Evolutionary conservation across 768 basidiomycete species (phyloP).

Genomic region (Melanogaster broomeanus): DNA sequence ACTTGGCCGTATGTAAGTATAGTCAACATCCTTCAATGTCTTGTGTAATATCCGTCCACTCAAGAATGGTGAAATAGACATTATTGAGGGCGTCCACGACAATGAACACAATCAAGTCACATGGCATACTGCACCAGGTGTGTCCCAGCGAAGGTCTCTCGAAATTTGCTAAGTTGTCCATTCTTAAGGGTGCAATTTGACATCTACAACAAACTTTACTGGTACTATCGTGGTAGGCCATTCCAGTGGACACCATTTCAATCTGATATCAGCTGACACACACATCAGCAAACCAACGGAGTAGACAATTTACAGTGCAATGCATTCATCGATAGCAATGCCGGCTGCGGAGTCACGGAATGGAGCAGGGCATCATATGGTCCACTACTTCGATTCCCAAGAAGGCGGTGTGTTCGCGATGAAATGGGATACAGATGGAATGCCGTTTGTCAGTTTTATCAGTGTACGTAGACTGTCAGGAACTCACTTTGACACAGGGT

Average conservation of each 20-base stretch:
- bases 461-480: neutral
- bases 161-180: constrained; percentile 3
- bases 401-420: constrained; percentile 87
- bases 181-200: constrained; percentile 56
- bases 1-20: constrained; percentile 63
- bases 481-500: constrained; percentile 50
- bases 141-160: neutral
- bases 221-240: constrained; percentile 61
- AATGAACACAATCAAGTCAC: constrained; percentile 85
- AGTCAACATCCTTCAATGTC: neutral
- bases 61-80: constrained; percentile 79
- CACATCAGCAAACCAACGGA: constrained; percentile 45
- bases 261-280: neutral
- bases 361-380: constrained; percentile 86
- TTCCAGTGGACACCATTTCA: neutral
- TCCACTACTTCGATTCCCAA: constrained; percentile 72
- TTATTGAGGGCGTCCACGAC: constrained; percentile 84
- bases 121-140: constrained; percentile 72
- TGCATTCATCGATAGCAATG: constrained; percentile 52
- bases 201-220: constrained; percentile 55
- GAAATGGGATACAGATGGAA: constrained; percentile 83
- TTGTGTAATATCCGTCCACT: constrained; percentile 13
- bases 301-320: constrained; percentile 56
- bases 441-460: constrained; percentile 63
- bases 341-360: constrained; percentile 79